Percentiles rank a stretch among this genome's conserved stretches.
phyloP scores from a whole-genome alignment of 2,329 filamentous ascomycete genomes.

The Sclerotinia trifoliorum region DNA sequence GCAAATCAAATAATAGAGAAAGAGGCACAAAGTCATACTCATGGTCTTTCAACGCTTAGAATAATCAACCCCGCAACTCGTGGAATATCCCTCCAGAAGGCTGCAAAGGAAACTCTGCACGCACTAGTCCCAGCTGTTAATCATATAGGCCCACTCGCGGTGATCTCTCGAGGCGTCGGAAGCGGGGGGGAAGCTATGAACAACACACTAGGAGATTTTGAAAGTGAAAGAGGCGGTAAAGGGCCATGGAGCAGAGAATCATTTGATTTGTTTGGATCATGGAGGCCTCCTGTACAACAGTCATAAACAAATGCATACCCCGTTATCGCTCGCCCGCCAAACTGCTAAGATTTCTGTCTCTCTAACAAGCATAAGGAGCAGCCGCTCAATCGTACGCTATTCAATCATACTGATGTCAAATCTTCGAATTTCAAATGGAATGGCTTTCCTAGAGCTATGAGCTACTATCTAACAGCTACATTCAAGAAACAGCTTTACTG shows the following conservation, averaged over 20 bases:
- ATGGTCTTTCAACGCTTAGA: constrained; percentile 25
- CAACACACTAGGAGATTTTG: neutral
- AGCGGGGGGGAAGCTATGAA: constrained; percentile 6
- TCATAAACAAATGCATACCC: constrained; percentile 5
- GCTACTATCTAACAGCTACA: neutral
- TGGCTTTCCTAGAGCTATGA: neutral
- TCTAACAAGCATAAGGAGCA: neutral
- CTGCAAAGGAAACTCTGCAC: constrained; percentile 31
- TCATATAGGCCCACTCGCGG: constrained; percentile 23
- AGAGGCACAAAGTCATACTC: neutral
- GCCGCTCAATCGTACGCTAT: neutral
- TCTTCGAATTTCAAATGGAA: neutral
- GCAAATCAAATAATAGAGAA: constrained; percentile 19
- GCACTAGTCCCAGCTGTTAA: constrained; percentile 22
- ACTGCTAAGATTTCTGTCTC: neutral
- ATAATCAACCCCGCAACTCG: constrained; percentile 36
- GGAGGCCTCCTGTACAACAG: constrained; percentile 29
- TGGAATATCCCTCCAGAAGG: constrained; percentile 32
- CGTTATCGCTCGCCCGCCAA: neutral
- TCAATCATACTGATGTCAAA: neutral
- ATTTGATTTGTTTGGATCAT: constrained; percentile 40
- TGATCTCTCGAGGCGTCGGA: constrained; percentile 1
- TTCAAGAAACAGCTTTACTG: neutral
- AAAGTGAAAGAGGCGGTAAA: neutral
- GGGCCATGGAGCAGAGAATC: constrained; percentile 42